These are phyloP conservation scores for Starmerella floricola DNA, from an alignment of 805 yeast genomes.

Conservation along the genomic window DNA sequence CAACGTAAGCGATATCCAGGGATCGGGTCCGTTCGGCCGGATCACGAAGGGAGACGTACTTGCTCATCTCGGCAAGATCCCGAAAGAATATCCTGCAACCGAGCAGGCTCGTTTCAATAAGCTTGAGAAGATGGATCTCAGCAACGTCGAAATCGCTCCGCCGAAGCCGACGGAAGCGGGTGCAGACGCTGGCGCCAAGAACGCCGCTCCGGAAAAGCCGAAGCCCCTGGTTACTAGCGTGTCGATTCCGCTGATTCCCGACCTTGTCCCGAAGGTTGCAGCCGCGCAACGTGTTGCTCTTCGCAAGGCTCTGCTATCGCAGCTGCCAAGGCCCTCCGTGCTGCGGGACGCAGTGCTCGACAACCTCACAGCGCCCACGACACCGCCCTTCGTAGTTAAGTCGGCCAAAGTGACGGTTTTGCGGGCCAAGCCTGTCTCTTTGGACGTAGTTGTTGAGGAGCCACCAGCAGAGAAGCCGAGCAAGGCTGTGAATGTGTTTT, in stretches of 20 bases:
- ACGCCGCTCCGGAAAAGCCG: conserved; percentile 20
- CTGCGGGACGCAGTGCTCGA: conserved; percentile 51
- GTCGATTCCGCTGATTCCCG: conserved; percentile 20
- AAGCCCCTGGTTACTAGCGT: conserved; percentile 10
- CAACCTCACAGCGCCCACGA: conserved; percentile 38
- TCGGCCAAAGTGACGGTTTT: conserved; percentile 9
- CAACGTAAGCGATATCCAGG: conserved; percentile 54
- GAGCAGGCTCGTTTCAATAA: conserved; percentile 47
- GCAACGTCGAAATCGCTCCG: conserved; percentile 38
- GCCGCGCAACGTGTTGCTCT: conserved; percentile 38
- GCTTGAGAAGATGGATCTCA: conserved; percentile 55
- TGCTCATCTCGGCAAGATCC: conserved; percentile 65
- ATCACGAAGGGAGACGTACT: conserved; percentile 83
- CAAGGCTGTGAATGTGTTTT: conserved; percentile 14
- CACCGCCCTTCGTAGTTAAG: conserved; percentile 33
- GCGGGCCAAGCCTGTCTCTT: conserved; percentile 19
- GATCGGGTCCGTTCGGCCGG: conserved; percentile 84
- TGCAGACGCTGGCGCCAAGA: conserved; percentile 15
- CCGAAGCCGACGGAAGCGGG: conserved; percentile 24
- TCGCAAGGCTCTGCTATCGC: conserved; percentile 32
- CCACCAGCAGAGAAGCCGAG: conserved; percentile 12
- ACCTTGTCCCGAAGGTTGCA: conserved; percentile 26
- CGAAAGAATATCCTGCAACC: conserved; percentile 40
- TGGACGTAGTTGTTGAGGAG: conserved; percentile 18
- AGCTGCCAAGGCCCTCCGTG: conserved; percentile 30